Base-by-base conservation (phyloP, 306 rosid species). In the Ceratonia siliqua region DNA sequence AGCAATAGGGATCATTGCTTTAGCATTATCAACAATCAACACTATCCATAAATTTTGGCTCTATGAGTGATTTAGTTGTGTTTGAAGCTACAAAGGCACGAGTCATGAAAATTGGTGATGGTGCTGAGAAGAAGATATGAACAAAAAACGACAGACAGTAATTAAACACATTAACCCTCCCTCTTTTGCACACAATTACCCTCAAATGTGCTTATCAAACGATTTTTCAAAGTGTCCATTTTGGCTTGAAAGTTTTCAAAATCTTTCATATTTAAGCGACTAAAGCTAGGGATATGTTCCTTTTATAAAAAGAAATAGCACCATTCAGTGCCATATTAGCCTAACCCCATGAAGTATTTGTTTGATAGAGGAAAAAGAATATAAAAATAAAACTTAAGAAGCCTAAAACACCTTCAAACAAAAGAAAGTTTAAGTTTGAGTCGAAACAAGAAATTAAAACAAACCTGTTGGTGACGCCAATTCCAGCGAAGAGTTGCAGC, bases 391-490 rank as follows among this genome's bases (percentile, higher is more conserved):
- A 28, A 28, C 4, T 4, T 28, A 28, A 28, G 32, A 28, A 28
- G 2, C 32, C 32, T 28, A 1, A 28, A 4, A 28, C 32, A 28
- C 4, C 32, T 28, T 28, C 11, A 67, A 59, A 78, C 55, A 42
- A 32, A 81, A 17, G 17, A 39, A 39, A 28, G 11, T 24, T 30
- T 28, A 22, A 12, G 17, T 28, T 21, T 0, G 21, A 57, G 54
- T 70, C 15, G 54, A 48, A 48, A 39, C 15, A 77, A 66, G 67
- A 59, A 73, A 58, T 22, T 55, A 63, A 68, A 72, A 55, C 33
- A 62, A 76, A 91, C 98, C 97, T 93, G 97, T 75, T 75, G 83
- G 46, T 61, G 85, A 1, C 97, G 90, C 98, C 98, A 91, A 70
- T 85, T 85, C 74, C 79, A 86, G 14, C 93, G 84, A 68, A 87